These are phyloP conservation scores for Marasmius oreades DNA, from an alignment of 1,284 basidiomycete genomes.

Conservation along the genomic window DNA sequence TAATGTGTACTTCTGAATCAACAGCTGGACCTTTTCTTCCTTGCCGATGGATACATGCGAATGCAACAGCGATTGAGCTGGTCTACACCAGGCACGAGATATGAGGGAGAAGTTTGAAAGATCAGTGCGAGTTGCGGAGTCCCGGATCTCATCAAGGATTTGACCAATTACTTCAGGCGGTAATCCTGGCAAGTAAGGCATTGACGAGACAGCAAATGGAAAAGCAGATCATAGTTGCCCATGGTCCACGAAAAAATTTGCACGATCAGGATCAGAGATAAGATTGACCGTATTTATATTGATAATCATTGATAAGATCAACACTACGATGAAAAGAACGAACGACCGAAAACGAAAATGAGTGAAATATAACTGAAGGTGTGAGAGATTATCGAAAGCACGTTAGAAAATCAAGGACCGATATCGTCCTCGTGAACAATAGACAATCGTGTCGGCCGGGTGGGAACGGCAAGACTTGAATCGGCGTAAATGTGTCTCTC, in stretches of 20 bases:
- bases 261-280: no score
- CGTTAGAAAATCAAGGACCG: no score
- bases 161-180: not conserved
- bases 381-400: no score
- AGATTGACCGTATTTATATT: no score
- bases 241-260: no score
- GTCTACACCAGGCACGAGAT: not conserved
- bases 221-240: not conserved
- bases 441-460: not conserved
- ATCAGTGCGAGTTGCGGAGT: not conserved
- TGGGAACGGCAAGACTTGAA: not conserved
- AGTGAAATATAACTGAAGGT: no score
- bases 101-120: not conserved
- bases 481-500: not conserved
- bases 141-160: not conserved
- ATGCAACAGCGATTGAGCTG: not conserved
- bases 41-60: not conserved
- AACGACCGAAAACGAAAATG: no score
- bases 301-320: no score
- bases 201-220: not conserved
- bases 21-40: not conserved
- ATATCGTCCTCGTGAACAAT: not conserved
- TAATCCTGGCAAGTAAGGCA: not conserved
- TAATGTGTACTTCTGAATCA: not conserved
- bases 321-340: no score